Evolutionary conservation across 1,284 basidiomycete species (phyloP), one percentile per base, ranked within the genome.

Genomic region (Puccinia brachypodii): DNA sequence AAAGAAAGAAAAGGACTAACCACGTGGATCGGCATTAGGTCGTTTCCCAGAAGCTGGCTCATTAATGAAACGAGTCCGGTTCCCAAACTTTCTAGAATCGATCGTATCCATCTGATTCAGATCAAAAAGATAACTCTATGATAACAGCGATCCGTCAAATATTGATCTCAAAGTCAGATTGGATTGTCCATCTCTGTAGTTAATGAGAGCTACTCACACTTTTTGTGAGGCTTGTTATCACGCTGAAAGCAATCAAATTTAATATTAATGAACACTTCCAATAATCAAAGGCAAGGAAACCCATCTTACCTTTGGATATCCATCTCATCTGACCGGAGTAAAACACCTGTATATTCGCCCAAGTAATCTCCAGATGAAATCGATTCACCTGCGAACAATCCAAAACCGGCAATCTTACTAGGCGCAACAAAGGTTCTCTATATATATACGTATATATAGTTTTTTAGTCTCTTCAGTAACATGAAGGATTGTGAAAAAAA

Each of bases 1-100:
- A 44, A 42, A 71, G 16, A 47, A 33, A 53, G 13, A 53, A 73
- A 13, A 13, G 11, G n/a, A 60, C 73, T 60, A 19, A 76, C 64
- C 60, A 25, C 22, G 47, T 44, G 75, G 42, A 31, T 25, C 14
- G 7, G 42, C 64, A 58, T 64, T 76, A 13, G 60, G 38, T 53
- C 7, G 44, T 47, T 64, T 76, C 22, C 38, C n/a, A 8, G 13
- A 2, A 25, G 58, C 22, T 31, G 75, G 58, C 60, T 64, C 58
- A 36, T 76, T 64, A 19, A 76, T 76, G 58, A 76, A 76, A 22
- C 64, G 64, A 76, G 58, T 40, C 25, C 75, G 42, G 60, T 76
- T 68, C 8, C 75, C 75, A 47, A 66, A 66, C 36, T 76, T 76
- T 14, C 38, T 50, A 25, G 38, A 44, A 47, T 76, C 75, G 44